Percentiles rank a stretch among this genome's conserved stretches.
Conservation (phyloP, 768 basidiomycete species). For the Agaricus bisporus region DNA sequence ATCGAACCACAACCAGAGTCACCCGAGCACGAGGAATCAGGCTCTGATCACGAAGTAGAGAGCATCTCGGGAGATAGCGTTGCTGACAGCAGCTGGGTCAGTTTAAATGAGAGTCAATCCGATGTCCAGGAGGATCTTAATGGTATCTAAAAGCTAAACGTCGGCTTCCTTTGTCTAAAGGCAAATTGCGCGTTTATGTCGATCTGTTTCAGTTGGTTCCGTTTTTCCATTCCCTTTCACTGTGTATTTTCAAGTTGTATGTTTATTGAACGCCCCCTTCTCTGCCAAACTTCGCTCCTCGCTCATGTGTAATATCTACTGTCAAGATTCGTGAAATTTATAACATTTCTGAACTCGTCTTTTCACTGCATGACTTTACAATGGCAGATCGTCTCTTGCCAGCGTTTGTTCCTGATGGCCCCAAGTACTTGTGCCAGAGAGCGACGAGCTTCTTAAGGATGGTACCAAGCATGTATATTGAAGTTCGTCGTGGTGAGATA, state of each 20-base stretch:
- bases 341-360: neutral
- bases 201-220: neutral
- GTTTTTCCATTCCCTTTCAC: neutral
- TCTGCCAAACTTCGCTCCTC: neutral
- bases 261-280: conserved; percentile 1
- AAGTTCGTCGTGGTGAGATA: no score
- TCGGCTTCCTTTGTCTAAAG: neutral
- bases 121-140: neutral
- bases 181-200: neutral
- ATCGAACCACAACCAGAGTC: conserved; percentile 11
- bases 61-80: conserved; percentile 46
- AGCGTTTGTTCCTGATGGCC: no score
- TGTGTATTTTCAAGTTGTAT: neutral
- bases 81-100: conserved; percentile 67
- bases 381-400: no score
- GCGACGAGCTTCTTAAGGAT: no score
- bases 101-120: conserved; percentile 29
- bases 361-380: neutral
- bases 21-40: conserved; percentile 34
- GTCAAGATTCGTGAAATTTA: conserved; percentile 2
- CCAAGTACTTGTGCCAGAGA: no score
- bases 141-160: neutral
- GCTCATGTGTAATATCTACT: neutral
- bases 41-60: conserved; percentile 66
- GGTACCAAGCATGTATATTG: no score